A percentile compares a stretch with the other conserved stretches of the same genome.
Evolutionary conservation across 1,284 basidiomycete genomes (phyloP).

Genomic region (Rhodotorula sp.): DNA sequence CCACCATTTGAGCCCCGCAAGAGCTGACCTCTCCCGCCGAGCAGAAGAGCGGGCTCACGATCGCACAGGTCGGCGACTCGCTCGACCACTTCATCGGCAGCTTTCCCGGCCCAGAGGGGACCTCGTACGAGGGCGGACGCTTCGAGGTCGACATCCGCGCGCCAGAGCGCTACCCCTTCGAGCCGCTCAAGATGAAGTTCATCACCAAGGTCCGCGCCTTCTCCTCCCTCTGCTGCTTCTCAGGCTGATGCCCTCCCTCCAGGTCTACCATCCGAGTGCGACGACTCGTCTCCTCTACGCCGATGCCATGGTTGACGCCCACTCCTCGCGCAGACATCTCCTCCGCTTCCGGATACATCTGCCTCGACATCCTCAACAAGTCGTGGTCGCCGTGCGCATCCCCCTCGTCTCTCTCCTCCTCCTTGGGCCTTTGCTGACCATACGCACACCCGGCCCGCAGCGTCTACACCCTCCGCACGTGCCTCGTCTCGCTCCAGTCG

Average conservation of each 20-base stretch:
- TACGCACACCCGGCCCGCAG: not conserved
- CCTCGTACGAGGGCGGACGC: slow-evolving; percentile 89
- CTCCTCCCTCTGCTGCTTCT: not conserved
- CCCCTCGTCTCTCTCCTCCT: not conserved
- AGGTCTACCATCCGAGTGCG: slow-evolving; percentile 92
- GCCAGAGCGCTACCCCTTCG: slow-evolving; percentile 77
- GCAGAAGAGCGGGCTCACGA: slow-evolving; percentile 22
- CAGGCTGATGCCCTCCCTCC: slow-evolving; percentile 47
- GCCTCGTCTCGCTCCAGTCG: slow-evolving; percentile 91
- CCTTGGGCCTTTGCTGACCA: not conserved
- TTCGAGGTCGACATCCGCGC: slow-evolving; percentile 71
- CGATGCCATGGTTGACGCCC: not conserved
- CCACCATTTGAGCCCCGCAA: not conserved
- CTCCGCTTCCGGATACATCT: slow-evolving; percentile 88
- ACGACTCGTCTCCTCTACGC: too few relatives aligned
- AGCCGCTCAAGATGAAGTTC: slow-evolving; percentile 98
- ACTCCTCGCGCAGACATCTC: slow-evolving; percentile 59
- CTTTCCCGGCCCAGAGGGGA: slow-evolving; percentile 81
- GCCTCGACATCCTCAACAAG: slow-evolving; percentile 58
- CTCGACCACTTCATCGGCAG: slow-evolving; percentile 85
- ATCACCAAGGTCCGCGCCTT: slow-evolving; percentile 61
- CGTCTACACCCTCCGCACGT: slow-evolving; percentile 81
- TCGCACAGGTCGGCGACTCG: slow-evolving; percentile 57
- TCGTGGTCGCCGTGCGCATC: slow-evolving; percentile 61
- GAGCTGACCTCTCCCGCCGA: too few relatives aligned